Percentiles rank a stretch among this genome's conserved stretches.
These are phyloP conservation scores for Alternaria alternata DNA, from an alignment of 2,329 filamentous ascomycete genomes.

Conservation along the genomic window DNA sequence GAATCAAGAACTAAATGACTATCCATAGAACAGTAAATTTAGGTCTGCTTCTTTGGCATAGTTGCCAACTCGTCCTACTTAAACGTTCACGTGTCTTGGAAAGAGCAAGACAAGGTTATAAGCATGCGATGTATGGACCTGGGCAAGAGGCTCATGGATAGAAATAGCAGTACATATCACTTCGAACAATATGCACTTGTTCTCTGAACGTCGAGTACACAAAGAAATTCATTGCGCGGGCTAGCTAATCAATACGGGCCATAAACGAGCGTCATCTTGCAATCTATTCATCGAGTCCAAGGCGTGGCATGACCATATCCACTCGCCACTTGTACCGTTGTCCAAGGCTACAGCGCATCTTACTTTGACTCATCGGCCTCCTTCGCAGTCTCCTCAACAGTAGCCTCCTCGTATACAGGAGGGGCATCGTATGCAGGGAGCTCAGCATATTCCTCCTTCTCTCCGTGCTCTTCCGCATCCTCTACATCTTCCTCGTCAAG, in stretches of 20 bases:
- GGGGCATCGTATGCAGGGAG: constrained; percentile 50
- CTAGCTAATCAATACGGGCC: constrained; percentile 5
- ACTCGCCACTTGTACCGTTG: not conserved
- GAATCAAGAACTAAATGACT: not conserved
- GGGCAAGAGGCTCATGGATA: not conserved
- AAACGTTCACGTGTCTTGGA: not conserved
- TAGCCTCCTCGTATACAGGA: constrained; percentile 49
- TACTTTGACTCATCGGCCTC: constrained; percentile 32
- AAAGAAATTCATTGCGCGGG: constrained; percentile 17
- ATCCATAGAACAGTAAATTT: not conserved
- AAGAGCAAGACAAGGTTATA: not conserved
- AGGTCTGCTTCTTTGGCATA: not conserved
- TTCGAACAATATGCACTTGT: rapidly evolving
- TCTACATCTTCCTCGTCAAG: constrained; percentile 43
- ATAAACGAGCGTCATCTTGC: constrained; percentile 1
- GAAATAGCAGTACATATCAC: not conserved
- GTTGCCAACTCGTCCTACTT: not conserved
- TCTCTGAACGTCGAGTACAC: constrained; percentile 2
- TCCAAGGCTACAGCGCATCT: not conserved
- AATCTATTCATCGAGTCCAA: constrained; percentile 7
- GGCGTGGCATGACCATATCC: constrained; percentile 3
- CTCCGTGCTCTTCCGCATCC: constrained; percentile 31
- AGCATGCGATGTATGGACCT: not conserved
- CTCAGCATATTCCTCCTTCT: constrained; percentile 47
- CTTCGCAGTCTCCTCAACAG: constrained; percentile 35